Base-by-base conservation (phyloP, 805 yeast genomes). In the Lachancea thermotolerans region DNA sequence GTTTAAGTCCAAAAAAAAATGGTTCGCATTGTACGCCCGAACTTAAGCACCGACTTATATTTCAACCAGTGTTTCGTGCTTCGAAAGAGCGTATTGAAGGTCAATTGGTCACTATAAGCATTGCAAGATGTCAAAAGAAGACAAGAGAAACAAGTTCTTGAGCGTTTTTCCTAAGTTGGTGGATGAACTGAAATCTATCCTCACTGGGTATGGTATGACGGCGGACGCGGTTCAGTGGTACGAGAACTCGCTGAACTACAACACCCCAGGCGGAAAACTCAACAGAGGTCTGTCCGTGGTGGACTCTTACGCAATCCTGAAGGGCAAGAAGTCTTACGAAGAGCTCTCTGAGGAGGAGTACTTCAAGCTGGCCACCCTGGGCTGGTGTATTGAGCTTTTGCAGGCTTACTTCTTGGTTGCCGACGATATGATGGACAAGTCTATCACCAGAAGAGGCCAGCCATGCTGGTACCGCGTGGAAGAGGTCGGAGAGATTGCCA, bases 331-430 rank as follows among this genome's bases (percentile, higher is more conserved):
- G 37, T 66, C 78, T 2, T 64, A 69, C 41, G 76, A 73, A n/a
- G 88, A 82, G 38, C 74, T 90, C 46, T 51, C 73, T 9, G 73
- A 62, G 15, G 85, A 71, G 29, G 93, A 88, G 61, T 91, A 89
- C 72, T 79, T 79, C 65, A 82, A 81, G 58, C 85, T 87, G 33
- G 93, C 97, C 9, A 71, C 90, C 41, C 74, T 93, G 53, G 99
- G 99, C 17, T 93, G 99, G 99, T 75, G 88, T 56, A 80, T 93
- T 55, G 99, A 93, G 71, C 75, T 93, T 53, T 74, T 91, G 56
- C 99, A 91, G 70, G 98, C 97, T 1, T 93, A 87, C 66, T 93
- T 93, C 74, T 75, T 93, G 59, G 98, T 93, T 46, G 95, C 98
- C 29, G 99, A 93, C 66, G 99, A 93, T 65, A 93, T 93, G 81